phyloP scores from a whole-genome alignment of 345 rosid species.

The Tarenaya hassleriana region DNA sequence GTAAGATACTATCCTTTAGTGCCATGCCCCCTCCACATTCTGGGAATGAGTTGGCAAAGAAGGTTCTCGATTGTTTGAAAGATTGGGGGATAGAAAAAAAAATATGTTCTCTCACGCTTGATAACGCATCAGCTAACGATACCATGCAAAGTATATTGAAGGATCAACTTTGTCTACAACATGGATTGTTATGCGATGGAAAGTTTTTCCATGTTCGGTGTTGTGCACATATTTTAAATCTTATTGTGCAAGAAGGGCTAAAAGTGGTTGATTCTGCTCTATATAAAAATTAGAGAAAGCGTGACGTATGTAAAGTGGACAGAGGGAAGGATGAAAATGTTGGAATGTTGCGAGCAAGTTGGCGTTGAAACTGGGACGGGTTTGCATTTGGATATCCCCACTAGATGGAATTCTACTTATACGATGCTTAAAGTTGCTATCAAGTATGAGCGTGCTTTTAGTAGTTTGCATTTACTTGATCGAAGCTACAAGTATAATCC shows the following conservation, averaged over 20 bases:
- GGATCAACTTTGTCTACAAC: constrained; percentile 2
- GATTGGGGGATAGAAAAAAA: constrained; percentile 12
- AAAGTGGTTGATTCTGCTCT: neutral
- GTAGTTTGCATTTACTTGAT: neutral
- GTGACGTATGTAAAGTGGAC: neutral
- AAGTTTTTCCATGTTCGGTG: neutral
- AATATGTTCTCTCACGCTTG: constrained; percentile 2
- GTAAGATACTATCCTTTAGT: neutral
- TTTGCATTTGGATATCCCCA: neutral
- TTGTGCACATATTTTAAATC: neutral
- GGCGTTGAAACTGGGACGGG: neutral
- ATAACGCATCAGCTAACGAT: constrained; percentile 14
- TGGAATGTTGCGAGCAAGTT: constrained; percentile 1
- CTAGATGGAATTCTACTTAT: neutral
- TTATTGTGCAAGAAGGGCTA: neutral
- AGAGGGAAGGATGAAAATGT: neutral
- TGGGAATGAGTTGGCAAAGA: constrained; percentile 1
- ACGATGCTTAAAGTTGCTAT: neutral
- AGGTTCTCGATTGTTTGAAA: constrained; percentile 1
- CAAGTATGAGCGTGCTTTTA: neutral
- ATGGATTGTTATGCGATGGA: constrained; percentile 9
- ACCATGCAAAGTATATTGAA: constrained; percentile 7
- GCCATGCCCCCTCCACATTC: constrained; percentile 8
- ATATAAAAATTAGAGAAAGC: neutral
- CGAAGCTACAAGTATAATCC: neutral